phyloP scores from a whole-genome alignment of 768 basidiomycete genomes.

The Mycena galopus region DNA sequence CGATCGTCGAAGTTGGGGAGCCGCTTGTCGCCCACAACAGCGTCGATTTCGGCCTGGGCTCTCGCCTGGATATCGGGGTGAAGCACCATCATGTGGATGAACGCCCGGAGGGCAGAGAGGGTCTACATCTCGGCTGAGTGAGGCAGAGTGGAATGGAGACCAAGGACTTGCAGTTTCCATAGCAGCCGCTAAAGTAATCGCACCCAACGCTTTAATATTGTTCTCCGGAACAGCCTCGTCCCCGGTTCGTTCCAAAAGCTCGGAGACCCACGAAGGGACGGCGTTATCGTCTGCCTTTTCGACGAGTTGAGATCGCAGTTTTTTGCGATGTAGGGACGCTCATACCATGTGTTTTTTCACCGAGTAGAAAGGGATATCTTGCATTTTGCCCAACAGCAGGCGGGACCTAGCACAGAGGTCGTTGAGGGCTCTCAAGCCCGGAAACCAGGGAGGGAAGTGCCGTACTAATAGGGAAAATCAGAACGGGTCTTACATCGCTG shows the following conservation, averaged over 20 bases:
- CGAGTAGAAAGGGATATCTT: slow-evolving; percentile 35
- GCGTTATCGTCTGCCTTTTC: slow-evolving; percentile 30
- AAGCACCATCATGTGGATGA: slow-evolving; percentile 49
- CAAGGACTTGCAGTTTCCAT: slow-evolving; percentile 34
- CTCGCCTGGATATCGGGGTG: slow-evolving; percentile 48
- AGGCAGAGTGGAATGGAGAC: neutral
- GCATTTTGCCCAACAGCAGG: slow-evolving; percentile 30
- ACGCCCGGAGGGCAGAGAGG: slow-evolving; percentile 46
- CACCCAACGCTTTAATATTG: slow-evolving; percentile 35
- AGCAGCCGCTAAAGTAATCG: slow-evolving; percentile 36
- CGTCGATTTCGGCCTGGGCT: slow-evolving; percentile 48
- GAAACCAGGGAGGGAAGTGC: slow-evolving; percentile 55
- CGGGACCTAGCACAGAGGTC: slow-evolving; percentile 33
- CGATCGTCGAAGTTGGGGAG: slow-evolving; percentile 35
- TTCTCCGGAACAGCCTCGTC: slow-evolving; percentile 28
- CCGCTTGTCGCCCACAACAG: slow-evolving; percentile 36
- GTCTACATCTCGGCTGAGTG: slow-evolving; percentile 37
- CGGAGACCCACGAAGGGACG: slow-evolving; percentile 36
- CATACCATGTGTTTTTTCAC: slow-evolving; percentile 39
- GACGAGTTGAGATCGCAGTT: neutral
- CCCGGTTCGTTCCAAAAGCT: slow-evolving; percentile 34
- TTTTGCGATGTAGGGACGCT: neutral
- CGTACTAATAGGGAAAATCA: slow-evolving; percentile 42
- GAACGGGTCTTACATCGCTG: neutral
- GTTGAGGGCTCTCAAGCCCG: slow-evolving; percentile 37